phyloP scores from a whole-genome alignment of 1,139 yeast species.

The Scheffersomyces quercinus region DNA sequence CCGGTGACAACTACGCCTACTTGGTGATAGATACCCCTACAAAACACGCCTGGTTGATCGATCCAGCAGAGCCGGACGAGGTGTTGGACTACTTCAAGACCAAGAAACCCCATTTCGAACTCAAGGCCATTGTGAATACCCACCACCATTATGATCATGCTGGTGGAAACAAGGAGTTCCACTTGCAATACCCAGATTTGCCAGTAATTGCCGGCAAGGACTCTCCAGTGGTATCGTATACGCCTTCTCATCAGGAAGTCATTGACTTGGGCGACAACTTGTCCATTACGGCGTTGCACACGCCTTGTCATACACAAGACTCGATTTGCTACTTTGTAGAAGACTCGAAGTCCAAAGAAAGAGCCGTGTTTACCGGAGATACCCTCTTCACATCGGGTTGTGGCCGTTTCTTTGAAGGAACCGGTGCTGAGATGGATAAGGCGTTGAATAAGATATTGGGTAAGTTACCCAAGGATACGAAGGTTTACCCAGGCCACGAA shows the following conservation, averaged over 20 bases:
- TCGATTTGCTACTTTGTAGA: slow-evolving; percentile 81
- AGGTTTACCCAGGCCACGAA: slow-evolving; percentile 93
- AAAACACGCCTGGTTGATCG: slow-evolving; percentile 78
- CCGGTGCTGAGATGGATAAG: slow-evolving; percentile 73
- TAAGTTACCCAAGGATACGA: slow-evolving; percentile 64
- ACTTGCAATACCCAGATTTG: slow-evolving; percentile 46
- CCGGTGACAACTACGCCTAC: slow-evolving; percentile 89
- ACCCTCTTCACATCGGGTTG: slow-evolving; percentile 93
- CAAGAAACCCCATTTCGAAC: slow-evolving; percentile 32
- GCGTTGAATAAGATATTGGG: slow-evolving; percentile 63
- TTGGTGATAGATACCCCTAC: slow-evolving; percentile 68
- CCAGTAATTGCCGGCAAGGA: slow-evolving; percentile 88
- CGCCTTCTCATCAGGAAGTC: slow-evolving; percentile 68
- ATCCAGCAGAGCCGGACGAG: slow-evolving; percentile 85
- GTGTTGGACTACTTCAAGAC: slow-evolving; percentile 27
- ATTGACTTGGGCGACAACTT: slow-evolving; percentile 62
- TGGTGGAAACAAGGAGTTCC: slow-evolving; percentile 70
- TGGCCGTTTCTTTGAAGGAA: slow-evolving; percentile 95
- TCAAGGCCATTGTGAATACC: slow-evolving; percentile 84
- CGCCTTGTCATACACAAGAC: slow-evolving; percentile 98
- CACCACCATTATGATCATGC: slow-evolving; percentile 96
- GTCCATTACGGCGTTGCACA: slow-evolving; percentile 79
- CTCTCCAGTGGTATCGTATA: slow-evolving; percentile 65
- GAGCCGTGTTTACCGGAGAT: slow-evolving; percentile 91
- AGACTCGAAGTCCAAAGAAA: slow-evolving; percentile 61